phyloP scores from a whole-genome alignment of 192 early-diverging fungal species.

The Coemansia sp. region DNA sequence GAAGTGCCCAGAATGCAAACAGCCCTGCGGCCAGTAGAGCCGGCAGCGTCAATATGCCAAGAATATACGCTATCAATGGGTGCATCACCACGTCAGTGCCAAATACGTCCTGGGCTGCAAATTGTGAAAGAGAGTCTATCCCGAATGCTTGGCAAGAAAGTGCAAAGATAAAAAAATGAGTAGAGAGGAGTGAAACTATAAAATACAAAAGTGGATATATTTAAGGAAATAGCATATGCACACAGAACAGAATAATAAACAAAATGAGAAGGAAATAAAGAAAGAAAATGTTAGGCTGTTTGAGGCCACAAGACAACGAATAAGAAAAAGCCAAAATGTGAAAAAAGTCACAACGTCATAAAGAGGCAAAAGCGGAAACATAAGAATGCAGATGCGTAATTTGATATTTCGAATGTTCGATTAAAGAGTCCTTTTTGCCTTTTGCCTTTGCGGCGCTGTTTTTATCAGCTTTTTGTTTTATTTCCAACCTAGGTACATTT shows the following conservation, averaged over 20 bases:
- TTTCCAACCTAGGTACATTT: too few relatives aligned
- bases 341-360: neutral
- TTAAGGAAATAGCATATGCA: neutral
- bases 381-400: neutral
- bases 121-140: neutral
- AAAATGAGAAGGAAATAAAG: too few relatives aligned
- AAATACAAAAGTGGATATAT: too few relatives aligned
- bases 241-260: neutral
- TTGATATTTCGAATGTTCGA: too few relatives aligned
- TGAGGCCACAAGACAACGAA: neutral
- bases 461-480: too few relatives aligned
- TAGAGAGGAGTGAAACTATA: too few relatives aligned
- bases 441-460: too few relatives aligned
- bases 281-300: neutral
- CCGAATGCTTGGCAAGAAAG: too few relatives aligned
- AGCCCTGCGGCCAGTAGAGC: conserved; percentile 20
- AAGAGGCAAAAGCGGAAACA: neutral
- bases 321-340: neutral
- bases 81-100: conserved; percentile 13
- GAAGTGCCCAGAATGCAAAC: conserved; percentile 28
- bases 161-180: too few relatives aligned
- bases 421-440: neutral
- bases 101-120: conserved; percentile 3
- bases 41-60: conserved; percentile 45
- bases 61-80: conserved; percentile 35